Base-by-base conservation (phyloP, 139 green algal species). In the Ettlia oleoabundans region DNA sequence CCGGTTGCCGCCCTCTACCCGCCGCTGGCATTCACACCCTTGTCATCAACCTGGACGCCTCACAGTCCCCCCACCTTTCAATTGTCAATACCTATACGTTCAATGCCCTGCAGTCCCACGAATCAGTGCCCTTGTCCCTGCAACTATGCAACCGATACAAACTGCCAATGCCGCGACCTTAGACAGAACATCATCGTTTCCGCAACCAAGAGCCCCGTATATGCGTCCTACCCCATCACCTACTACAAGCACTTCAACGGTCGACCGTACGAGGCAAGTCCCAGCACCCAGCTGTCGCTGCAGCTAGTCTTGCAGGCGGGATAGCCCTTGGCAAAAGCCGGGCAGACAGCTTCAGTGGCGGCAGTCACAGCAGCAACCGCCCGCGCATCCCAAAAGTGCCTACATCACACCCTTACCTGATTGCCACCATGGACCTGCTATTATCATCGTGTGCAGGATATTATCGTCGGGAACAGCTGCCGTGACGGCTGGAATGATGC, bases 81-180 rank as follows among this genome's bases (percentile, higher is more conserved):
- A 15, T 47, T 43, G 33, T 32, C 33, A 22, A 47, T 32, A 22
- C 33, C 15, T 21, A 43, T 53, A 47, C 65, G 32, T 24, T 24
- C 13, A 19, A 32, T 73, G 37, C 40, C 21, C 38, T 70, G 69
- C 53, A 94, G 89, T 65, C 40, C 89, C 0, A 84, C 72, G 3
- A 88, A 87, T 13, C 21, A 51, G 28, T 97, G 94, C 80, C 94
- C 94, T 33, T 97, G 94, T 85, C 85, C 64, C 38, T 97, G 94
- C 88, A 89, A 92, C 81, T 93, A 95, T 33, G 88, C 85, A 0
- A 81, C 78, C 0, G 93, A 97, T 55, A 8, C 79, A 0, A 62
- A 0, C 35, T 97, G 94, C 81, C 66, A 28, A 19, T 97, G 94
- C 82, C 88, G 91, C 18, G 92, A 97, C 81, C 76, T 97, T 40